Evolutionary conservation across 352 stramenopile species (phyloP), one percentile per base, ranked within the genome.

Genomic region (Aphanomyces euteiches): DNA sequence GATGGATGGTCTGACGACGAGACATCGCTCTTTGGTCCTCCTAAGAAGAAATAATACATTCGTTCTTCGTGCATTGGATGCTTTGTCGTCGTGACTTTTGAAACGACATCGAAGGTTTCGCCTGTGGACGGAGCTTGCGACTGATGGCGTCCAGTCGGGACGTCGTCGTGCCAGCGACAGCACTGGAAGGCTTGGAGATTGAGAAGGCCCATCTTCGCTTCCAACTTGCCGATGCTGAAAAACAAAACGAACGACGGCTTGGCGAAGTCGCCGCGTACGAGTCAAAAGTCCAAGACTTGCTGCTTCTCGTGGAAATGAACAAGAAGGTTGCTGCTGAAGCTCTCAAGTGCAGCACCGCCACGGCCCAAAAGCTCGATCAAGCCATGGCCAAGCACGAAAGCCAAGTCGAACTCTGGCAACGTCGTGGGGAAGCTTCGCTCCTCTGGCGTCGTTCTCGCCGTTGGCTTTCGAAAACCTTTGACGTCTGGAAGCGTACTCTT

Each of bases 261-360:
- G 54, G 54, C 54, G 28, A 61, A 34, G 64, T 54, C 3, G 64
- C 48, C 6, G 64, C 64, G 59, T 67, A 67, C 59, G 59, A 67
- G 21, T 67, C 59, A 3, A 54, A 56, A 21, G 61, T 70, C 64
- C 17, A 70, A 37, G 64, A 70, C 54, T 39, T 70, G 15, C 47
- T 70, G 7, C n/a, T 70, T 5, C 64, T 70, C 21, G 64, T 70
- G 5, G 64, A 70, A 37, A 70, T 70, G 64, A 70, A 70, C 64
- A 70, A 70, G 47, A 61, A 70, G 54, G 64, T 70, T 12, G 64
- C 64, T 6, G 64, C 64, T 13, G 64, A 70, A 36, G 64, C 64
- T 10, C 47, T 70, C 36, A 70, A 61, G 21, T 70, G 64, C 17
- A 70, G 64, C 47, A 54, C 47, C 4, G 21, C 45, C 5, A 70